A percentile compares a stretch with the other conserved stretches of the same genome.
Conservation (phyloP, 1,139 yeast species). For the Candida buenavistaensis region DNA sequence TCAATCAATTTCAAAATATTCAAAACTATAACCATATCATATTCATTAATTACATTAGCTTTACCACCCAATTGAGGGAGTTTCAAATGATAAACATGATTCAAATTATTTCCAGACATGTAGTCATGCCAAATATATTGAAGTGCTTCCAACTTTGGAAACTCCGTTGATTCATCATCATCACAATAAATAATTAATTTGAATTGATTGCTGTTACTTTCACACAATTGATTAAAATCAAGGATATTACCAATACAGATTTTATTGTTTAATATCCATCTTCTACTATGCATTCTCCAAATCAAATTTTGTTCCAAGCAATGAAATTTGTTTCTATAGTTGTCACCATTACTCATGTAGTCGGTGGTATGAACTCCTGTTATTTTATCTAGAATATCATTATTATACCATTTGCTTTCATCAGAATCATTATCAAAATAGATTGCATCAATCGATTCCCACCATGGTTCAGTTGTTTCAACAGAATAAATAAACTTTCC, state of each 20-base stretch:
- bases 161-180: slow-evolving; percentile 27
- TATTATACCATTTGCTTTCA: slow-evolving; percentile 15
- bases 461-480: slow-evolving; percentile 17
- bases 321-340: slow-evolving; percentile 22
- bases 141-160: slow-evolving; percentile 25
- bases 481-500: slow-evolving; percentile 18
- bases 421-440: slow-evolving; percentile 18
- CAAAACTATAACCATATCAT: slow-evolving; percentile 30
- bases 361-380: neutral
- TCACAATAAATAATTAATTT: slow-evolving; percentile 37
- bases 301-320: slow-evolving; percentile 39
- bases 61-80: slow-evolving; percentile 34
- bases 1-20: slow-evolving; percentile 34
- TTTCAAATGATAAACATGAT: slow-evolving; percentile 27
- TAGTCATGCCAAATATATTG: slow-evolving; percentile 15
- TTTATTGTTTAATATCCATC: slow-evolving; percentile 26
- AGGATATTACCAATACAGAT: slow-evolving; percentile 36
- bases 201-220: slow-evolving; percentile 20
- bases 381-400: slow-evolving; percentile 19
- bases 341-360: slow-evolving; percentile 3
- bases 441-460: slow-evolving; percentile 17
- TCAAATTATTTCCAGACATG: slow-evolving; percentile 5
- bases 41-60: slow-evolving; percentile 9
- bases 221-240: slow-evolving; percentile 28
- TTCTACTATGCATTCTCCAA: slow-evolving; percentile 36